Conservation (phyloP, 2,329 filamentous ascomycete species). For the Alternaria gansuensis region DNA sequence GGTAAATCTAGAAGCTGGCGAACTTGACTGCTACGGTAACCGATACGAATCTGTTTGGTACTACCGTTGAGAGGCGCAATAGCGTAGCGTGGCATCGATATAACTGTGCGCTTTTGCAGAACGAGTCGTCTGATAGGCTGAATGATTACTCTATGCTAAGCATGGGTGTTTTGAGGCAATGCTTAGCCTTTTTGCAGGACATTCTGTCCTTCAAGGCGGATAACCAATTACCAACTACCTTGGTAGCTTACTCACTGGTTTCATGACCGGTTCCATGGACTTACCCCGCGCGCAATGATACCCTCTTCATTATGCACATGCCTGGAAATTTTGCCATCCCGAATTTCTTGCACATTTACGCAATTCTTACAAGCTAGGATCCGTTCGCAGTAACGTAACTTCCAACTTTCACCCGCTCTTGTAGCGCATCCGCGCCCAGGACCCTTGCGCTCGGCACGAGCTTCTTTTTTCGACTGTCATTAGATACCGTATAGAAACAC, state of each 20-base stretch:
- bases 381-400: slow-evolving; percentile 1
- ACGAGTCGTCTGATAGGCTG: neutral
- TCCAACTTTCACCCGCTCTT: neutral
- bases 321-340: neutral
- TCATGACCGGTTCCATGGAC: slow-evolving; percentile 18
- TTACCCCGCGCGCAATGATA: slow-evolving; percentile 18
- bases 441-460: neutral
- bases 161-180: neutral
- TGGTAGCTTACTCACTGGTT: slow-evolving; percentile 15
- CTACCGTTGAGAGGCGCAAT: slow-evolving; percentile 54
- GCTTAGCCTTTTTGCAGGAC: neutral
- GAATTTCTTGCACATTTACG: neutral
- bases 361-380: slow-evolving; percentile 5
- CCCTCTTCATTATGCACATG: slow-evolving; percentile 7
- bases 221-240: slow-evolving; percentile 22
- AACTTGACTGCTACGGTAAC: slow-evolving; percentile 62
- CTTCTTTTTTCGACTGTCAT: neutral
- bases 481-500: neutral
- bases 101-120: neutral
- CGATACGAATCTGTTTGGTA: slow-evolving; percentile 63
- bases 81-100: neutral
- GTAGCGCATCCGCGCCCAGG: slow-evolving; percentile 3
- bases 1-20: slow-evolving; percentile 53
- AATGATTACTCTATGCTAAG: neutral
- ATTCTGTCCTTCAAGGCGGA: slow-evolving; percentile 4